Conservation (phyloP, 495 filamentous ascomycete species). For the Lentithecium fluviatile region DNA sequence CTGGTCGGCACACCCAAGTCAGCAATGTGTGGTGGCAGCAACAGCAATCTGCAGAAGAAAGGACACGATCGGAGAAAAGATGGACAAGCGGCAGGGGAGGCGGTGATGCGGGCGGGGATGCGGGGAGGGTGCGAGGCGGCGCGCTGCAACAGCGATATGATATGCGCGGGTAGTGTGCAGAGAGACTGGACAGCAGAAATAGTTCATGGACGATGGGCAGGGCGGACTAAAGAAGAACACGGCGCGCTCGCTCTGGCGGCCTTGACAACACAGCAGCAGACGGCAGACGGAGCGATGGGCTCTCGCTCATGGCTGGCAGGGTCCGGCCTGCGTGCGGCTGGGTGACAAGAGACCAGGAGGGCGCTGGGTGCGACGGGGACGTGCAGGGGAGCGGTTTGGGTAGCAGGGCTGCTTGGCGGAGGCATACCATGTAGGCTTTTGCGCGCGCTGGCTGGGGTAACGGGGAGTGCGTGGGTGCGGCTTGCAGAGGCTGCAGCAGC, state of each 20-base stretch:
- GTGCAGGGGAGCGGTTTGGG: conserved; percentile 21
- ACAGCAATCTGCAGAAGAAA: neutral
- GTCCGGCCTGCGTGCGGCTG: neutral
- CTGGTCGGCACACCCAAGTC: conserved; percentile 35
- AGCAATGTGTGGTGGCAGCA: conserved; percentile 15
- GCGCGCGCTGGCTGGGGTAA: conserved; percentile 38
- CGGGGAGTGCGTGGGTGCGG: conserved; percentile 34
- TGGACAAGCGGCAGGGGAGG: conserved; percentile 25
- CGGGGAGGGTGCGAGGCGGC: conserved; percentile 23
- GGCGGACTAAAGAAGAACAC: conserved; percentile 27
- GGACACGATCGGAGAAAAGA: conserved; percentile 9
- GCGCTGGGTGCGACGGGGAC: conserved; percentile 26
- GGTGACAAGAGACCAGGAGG: conserved; percentile 21
- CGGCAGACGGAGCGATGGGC: conserved; percentile 25
- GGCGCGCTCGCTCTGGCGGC: conserved; percentile 9
- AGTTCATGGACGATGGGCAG: conserved; percentile 24
- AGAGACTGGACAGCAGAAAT: conserved; percentile 22
- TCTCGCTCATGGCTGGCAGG: neutral
- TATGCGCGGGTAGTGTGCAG: conserved; percentile 28
- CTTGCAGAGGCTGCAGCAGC: conserved; percentile 37
- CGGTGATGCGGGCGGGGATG: conserved; percentile 1
- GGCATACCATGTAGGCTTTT: conserved; percentile 43
- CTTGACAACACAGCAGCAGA: conserved; percentile 30
- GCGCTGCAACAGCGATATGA: conserved; percentile 29
- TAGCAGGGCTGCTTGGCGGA: conserved; percentile 38